phyloP scores from a whole-genome alignment of 306 rosid species.

The Acacia melanoxylon region DNA sequence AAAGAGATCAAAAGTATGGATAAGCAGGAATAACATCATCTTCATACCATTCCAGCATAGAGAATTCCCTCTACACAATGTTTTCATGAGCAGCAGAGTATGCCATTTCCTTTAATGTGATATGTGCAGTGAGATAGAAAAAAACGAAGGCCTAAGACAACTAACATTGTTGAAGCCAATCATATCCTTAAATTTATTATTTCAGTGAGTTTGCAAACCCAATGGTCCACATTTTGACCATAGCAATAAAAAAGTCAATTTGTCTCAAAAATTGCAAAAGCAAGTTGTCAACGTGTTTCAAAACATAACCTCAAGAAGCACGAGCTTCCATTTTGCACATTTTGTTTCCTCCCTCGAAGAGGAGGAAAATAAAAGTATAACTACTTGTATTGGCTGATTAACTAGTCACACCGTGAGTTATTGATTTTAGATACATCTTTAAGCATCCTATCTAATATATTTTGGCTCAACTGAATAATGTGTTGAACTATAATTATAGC shows the following conservation, averaged over 20 bases:
- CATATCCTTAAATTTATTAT: neutral
- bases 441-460: neutral
- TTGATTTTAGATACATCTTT: neutral
- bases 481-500: neutral
- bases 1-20: too few species aligned
- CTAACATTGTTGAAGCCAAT: neutral
- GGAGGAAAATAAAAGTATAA: neutral
- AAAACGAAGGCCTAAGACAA: neutral
- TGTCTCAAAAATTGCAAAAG: neutral
- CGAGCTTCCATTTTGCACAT: neutral
- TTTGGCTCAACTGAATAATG: neutral
- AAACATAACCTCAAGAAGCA: neutral
- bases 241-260: neutral
- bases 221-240: neutral
- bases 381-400: neutral
- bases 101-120: conserved; percentile 2
- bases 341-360: neutral
- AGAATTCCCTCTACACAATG: neutral
- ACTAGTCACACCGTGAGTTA: neutral
- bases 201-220: neutral
- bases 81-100: neutral
- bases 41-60: neutral
- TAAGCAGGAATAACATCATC: neutral
- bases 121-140: neutral
- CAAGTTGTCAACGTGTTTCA: neutral